Base-by-base conservation (phyloP, 129 eudicot genomes). In the Flaveria robusta region DNA sequence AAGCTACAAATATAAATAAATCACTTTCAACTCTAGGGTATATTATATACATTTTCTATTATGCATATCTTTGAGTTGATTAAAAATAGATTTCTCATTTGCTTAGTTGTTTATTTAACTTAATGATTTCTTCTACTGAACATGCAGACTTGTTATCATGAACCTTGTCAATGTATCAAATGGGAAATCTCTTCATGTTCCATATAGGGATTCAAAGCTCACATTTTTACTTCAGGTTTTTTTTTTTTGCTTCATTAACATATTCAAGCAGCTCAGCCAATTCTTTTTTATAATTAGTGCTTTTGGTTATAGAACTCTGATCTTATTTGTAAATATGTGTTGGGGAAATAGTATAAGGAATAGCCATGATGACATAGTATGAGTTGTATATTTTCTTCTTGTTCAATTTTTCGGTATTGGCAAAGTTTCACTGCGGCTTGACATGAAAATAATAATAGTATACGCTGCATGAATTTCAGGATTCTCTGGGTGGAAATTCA, bases 21-120 rank as follows among this genome's bases (percentile, higher is more conserved):
- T 91, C 97, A 39, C 97, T 95, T 72, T 95, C 99, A 75, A 95
- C 99, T 47, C 79, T 95, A 79, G 99, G 99, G 99, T 94, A 49
- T 74, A 84, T 15, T 14, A 14, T 50, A 55, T 49, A 77, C 26
- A 51, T 43, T 72, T 65, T 75, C 69, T 51, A 12, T 55, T 15
- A 22, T 79, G 43, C 73, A 27, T 37, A 43, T 4, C 64, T 49
- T 71, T 9, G 50, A 49, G 66, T 66, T 84, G 77, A 72, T 47
- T 45, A 56, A 67, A 14, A 54, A 42, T 3, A 15, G 41, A n/a
- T 70, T 55, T 64, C 51, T 42, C 58, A 23, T 59, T 77, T 66
- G 9, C 19, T 20, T 51, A 43, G 58, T 74, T 72, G 18, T 22
- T 22, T 46, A 41, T 56, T 42, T 2, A 42, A 41, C 66, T 27